Evolutionary conservation across 352 stramenopile genomes (phyloP).

Genomic region (Phytophthora uliginosa): DNA sequence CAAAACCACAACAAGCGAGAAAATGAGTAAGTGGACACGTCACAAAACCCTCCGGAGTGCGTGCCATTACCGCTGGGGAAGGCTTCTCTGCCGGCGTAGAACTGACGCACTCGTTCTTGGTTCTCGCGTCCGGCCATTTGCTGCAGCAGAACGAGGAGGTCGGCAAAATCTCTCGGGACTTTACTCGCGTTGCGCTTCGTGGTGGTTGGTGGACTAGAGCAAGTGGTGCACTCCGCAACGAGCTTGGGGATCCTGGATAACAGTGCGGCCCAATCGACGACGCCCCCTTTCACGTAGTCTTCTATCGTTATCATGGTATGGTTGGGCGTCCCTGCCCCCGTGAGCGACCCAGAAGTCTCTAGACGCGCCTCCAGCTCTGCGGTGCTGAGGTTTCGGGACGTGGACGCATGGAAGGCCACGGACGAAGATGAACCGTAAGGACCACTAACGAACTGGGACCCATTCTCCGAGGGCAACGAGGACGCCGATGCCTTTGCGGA

Average conservation of each 20-base stretch:
- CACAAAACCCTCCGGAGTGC: neutral
- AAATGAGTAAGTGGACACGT: neutral
- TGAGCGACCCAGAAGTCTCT: constrained; percentile 41
- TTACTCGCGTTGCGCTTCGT: constrained; percentile 15
- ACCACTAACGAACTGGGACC: constrained; percentile 35
- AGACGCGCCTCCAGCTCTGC: constrained; percentile 38
- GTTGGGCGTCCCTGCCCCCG: constrained; percentile 16
- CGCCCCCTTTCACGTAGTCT: constrained; percentile 24
- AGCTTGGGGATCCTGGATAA: constrained; percentile 55
- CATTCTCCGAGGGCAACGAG: constrained; percentile 19
- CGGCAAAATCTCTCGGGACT: constrained; percentile 28
- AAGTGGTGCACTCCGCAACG: constrained; percentile 49
- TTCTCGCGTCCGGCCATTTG: constrained; percentile 72
- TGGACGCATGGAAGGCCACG: constrained; percentile 45
- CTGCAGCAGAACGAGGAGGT: constrained; percentile 54
- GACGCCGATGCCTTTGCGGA: constrained; percentile 3
- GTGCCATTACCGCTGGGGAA: constrained; percentile 13
- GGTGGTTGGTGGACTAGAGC: constrained; percentile 13
- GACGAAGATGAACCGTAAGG: constrained; percentile 49
- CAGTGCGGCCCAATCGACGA: constrained; percentile 46
- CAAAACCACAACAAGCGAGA: neutral
- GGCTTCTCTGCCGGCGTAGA: constrained; percentile 52
- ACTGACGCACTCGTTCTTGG: constrained; percentile 62
- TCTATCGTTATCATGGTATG: constrained; percentile 8
- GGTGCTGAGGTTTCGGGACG: constrained; percentile 35